Evolutionary conservation across 805 yeast species (phyloP).

Genomic region (Candida nemodendra): DNA sequence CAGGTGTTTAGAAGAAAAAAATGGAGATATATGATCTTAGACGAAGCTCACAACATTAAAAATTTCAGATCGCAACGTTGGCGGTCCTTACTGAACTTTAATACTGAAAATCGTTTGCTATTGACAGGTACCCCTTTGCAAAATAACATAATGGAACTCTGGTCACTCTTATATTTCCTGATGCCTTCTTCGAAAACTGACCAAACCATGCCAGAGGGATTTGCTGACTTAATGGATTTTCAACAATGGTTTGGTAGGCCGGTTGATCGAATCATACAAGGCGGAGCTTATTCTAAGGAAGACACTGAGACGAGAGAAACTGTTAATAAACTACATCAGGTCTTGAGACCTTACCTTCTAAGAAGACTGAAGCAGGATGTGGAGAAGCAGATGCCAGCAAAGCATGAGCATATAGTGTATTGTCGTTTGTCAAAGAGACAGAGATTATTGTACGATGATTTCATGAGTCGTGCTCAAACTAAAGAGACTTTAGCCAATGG

Average conservation of each 20-base stretch:
- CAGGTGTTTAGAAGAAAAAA: slow-evolving; percentile 86
- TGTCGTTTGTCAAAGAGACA: slow-evolving; percentile 93
- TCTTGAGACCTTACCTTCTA: slow-evolving; percentile 84
- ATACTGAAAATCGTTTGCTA: slow-evolving; percentile 81
- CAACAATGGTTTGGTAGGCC: slow-evolving; percentile 99
- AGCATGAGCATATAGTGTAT: slow-evolving; percentile 90
- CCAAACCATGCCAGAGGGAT: slow-evolving; percentile 87
- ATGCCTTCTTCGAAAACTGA: slow-evolving; percentile 80
- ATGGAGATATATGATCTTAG: slow-evolving; percentile 96
- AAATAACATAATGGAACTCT: slow-evolving; percentile 88
- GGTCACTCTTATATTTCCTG: slow-evolving; percentile 92
- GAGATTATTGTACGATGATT: slow-evolving; percentile 88
- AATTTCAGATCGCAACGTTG: slow-evolving; percentile 95
- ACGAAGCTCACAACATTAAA: slow-evolving; percentile 97
- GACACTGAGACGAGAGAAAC: slow-evolving; percentile 83
- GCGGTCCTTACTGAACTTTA: slow-evolving; percentile 93
- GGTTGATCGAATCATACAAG: slow-evolving; percentile 87
- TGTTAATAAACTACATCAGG: slow-evolving; percentile 87
- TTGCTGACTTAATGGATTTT: slow-evolving; percentile 92
- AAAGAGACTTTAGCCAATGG: slow-evolving; percentile 92
- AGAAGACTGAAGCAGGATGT: slow-evolving; percentile 95
- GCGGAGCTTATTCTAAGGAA: slow-evolving; percentile 44
- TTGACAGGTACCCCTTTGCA: slow-evolving; percentile 97
- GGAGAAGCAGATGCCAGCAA: slow-evolving; percentile 98
- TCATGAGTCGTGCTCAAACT: slow-evolving; percentile 95